A percentile compares a stretch with the other conserved stretches of the same genome.
Conservation (phyloP, 805 yeast species). For the Wickerhamiella alocasiicola region DNA sequence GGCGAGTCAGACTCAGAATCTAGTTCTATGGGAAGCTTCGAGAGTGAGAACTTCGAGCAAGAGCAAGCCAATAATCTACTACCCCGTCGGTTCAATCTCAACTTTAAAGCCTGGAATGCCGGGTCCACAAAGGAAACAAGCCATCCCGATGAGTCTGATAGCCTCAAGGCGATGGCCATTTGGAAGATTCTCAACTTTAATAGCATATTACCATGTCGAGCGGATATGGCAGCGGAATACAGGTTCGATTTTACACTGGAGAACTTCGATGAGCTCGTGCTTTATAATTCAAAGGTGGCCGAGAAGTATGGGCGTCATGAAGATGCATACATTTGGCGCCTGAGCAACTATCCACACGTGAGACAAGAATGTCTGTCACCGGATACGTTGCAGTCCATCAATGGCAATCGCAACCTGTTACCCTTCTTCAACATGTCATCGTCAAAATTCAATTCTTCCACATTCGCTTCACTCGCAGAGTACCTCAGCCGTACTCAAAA, state of each 20-base stretch:
- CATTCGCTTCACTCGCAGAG: conserved; percentile 45
- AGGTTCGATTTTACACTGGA: conserved; percentile 27
- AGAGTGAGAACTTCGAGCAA: conserved; percentile 2
- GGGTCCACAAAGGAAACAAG: neutral
- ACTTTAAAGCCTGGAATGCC: neutral
- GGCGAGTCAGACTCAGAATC: neutral
- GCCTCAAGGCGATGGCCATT: neutral
- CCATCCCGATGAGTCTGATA: conserved; percentile 1
- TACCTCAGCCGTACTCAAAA: conserved; percentile 56
- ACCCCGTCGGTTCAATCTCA: neutral
- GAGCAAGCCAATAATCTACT: conserved; percentile 11
- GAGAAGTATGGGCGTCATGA: conserved; percentile 45
- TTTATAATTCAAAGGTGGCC: conserved; percentile 62
- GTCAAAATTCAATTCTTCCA: conserved; percentile 11
- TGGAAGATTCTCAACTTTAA: conserved; percentile 42
- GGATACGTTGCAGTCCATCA: neutral
- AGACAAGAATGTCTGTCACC: neutral
- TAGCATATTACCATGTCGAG: conserved; percentile 61
- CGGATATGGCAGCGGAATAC: conserved; percentile 40
- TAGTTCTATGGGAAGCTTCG: conserved; percentile 16
- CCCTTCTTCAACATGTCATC: conserved; percentile 3
- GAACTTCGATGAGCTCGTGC: conserved; percentile 50
- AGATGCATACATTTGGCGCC: conserved; percentile 63
- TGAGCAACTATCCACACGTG: conserved; percentile 10
- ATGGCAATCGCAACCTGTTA: neutral